These are phyloP conservation scores for Danielia reshetovae DNA, from an alignment of 805 yeast genomes.

Conservation along the genomic window DNA sequence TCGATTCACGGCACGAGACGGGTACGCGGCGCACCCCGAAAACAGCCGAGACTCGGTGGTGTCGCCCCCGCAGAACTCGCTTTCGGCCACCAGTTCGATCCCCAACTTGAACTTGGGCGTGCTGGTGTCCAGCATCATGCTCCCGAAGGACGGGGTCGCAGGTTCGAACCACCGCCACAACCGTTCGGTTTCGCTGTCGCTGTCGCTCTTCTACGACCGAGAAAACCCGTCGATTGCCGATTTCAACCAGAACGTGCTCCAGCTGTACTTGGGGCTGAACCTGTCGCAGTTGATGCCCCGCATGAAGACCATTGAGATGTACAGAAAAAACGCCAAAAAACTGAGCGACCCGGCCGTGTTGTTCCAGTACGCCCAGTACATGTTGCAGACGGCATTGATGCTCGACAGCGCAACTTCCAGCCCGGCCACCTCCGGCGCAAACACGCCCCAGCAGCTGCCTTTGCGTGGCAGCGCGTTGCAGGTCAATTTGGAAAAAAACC, in stretches of 20 bases:
- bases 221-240: conserved; percentile 42
- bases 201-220: conserved; percentile 33
- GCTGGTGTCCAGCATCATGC: conserved; percentile 1
- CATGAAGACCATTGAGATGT: conserved; percentile 79
- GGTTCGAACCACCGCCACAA: conserved; percentile 19
- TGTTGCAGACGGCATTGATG: conserved; percentile 78
- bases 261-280: conserved; percentile 50
- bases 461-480: not conserved
- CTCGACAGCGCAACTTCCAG: conserved; percentile 34
- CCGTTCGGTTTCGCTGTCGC: conserved; percentile 35
- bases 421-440: not conserved
- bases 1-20: conserved; percentile 4
- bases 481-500: not conserved
- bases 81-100: conserved; percentile 25
- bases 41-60: not conserved
- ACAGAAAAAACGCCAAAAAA: conserved; percentile 79
- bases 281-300: conserved; percentile 60
- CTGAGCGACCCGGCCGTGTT: conserved; percentile 82
- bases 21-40: not conserved
- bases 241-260: conserved; percentile 48
- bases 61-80: not conserved
- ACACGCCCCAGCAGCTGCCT: not conserved
- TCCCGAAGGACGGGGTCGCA: not conserved
- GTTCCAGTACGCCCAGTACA: conserved; percentile 87
- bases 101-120: conserved; percentile 28